Evolutionary conservation across 345 rosid genomes (phyloP).

Genomic region (Aquilaria yunnanensis): DNA sequence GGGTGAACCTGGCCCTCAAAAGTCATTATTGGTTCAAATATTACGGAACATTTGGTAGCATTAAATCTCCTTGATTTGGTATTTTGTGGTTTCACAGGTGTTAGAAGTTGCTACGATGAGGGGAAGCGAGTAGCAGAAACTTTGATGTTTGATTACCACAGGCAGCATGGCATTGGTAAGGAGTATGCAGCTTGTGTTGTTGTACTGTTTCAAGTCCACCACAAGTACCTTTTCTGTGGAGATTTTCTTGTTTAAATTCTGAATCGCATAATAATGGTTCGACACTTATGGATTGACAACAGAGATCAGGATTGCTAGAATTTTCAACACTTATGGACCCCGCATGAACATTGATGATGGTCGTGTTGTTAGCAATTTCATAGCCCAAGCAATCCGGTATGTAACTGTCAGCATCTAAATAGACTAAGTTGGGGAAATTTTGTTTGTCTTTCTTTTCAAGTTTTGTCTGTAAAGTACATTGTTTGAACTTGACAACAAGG

Average conservation of each 20-base stretch:
- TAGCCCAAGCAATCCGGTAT: constrained; percentile 94
- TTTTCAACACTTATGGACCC: constrained; percentile 95
- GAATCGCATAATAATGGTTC: not conserved
- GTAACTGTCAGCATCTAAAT: not conserved
- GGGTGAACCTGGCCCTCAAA: too few relatives aligned
- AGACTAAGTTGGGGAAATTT: too few relatives aligned
- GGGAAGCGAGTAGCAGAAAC: constrained; percentile 96
- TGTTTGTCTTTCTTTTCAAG: too few relatives aligned
- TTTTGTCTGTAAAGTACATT: too few relatives aligned
- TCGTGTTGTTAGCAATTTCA: constrained; percentile 96
- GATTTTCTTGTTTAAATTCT: not conserved
- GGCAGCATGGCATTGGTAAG: constrained; percentile 91
- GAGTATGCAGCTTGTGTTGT: not conserved
- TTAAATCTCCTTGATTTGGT: not conserved
- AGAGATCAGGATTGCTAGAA: constrained; percentile 88
- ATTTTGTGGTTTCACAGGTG: constrained; percentile 36
- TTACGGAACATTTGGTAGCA: not conserved
- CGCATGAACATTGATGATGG: constrained; percentile 97
- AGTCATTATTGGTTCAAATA: not conserved
- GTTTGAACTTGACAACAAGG: too few relatives aligned
- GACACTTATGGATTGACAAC: not conserved
- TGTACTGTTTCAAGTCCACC: not conserved
- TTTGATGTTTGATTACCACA: constrained; percentile 90
- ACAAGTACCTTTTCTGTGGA: not conserved
- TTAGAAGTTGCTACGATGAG: constrained; percentile 93